phyloP scores from a whole-genome alignment of 495 filamentous ascomycete genomes.

The Neurospora sp. region DNA sequence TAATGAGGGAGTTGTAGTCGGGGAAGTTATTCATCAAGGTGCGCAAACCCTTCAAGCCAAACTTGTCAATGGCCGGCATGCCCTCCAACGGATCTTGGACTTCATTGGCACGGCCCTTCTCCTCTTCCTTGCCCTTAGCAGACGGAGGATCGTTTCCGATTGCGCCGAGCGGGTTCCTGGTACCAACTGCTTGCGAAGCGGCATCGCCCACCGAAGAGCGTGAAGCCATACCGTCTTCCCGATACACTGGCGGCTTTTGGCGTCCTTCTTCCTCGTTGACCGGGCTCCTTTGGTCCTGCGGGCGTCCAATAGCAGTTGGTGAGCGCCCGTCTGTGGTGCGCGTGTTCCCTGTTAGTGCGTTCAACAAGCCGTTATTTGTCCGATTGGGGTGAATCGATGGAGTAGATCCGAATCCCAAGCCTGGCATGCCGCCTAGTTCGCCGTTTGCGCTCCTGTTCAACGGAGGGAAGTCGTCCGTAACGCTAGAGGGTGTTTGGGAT shows the following conservation, averaged over 20 bases:
- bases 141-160: slow-evolving; percentile 34
- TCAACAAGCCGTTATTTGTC: slow-evolving; percentile 46
- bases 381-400: slow-evolving; percentile 21
- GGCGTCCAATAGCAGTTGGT: slow-evolving; percentile 24
- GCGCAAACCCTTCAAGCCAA: slow-evolving; percentile 68
- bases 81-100: slow-evolving; percentile 52
- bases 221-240: slow-evolving; percentile 27
- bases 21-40: slow-evolving; percentile 69
- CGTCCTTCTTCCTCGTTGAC: slow-evolving; percentile 28
- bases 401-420: slow-evolving; percentile 48
- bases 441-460: slow-evolving; percentile 60
- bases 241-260: slow-evolving; percentile 32
- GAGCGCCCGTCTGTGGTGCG: slow-evolving; percentile 31
- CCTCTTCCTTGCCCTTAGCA: slow-evolving; percentile 32
- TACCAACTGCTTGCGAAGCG: slow-evolving; percentile 10
- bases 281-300: slow-evolving; percentile 31
- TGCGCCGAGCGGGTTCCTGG: slow-evolving; percentile 33
- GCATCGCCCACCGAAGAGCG: slow-evolving; percentile 27
- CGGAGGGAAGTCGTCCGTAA: slow-evolving; percentile 77
- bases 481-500: slow-evolving; percentile 55
- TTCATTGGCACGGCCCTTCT: slow-evolving; percentile 22
- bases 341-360: slow-evolving; percentile 44
- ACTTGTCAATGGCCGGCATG: slow-evolving; percentile 73
- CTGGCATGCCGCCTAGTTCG: slow-evolving; percentile 59
- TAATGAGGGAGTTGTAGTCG: slow-evolving; percentile 63